Conservation (phyloP, 1,139 yeast genomes). For the Zygosaccharomyces sapae region DNA sequence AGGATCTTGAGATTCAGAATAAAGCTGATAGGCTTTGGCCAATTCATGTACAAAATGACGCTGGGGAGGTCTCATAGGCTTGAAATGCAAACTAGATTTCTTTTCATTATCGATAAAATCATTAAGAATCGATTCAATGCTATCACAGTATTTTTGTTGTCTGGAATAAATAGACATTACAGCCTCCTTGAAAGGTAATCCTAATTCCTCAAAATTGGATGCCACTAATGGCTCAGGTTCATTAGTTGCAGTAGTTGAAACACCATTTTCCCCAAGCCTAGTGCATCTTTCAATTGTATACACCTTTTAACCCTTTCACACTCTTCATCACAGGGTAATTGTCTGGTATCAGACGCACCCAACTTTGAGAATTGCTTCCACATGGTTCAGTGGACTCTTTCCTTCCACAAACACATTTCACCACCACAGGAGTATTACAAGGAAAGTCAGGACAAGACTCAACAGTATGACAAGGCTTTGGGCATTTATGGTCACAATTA, state of each 20-base stretch:
- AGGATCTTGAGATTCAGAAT: slow-evolving; percentile 71
- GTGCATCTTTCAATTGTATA: slow-evolving; percentile 58
- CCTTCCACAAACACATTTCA: slow-evolving; percentile 66
- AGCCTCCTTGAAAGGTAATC: slow-evolving; percentile 42
- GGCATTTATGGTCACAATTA: slow-evolving; percentile 64
- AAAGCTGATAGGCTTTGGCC: slow-evolving; percentile 55
- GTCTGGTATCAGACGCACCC: slow-evolving; percentile 26
- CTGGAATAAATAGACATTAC: slow-evolving; percentile 44
- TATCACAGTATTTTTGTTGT: slow-evolving; percentile 62
- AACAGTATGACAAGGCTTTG: slow-evolving; percentile 60
- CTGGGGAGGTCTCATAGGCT: slow-evolving; percentile 68
- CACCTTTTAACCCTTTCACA: slow-evolving; percentile 63
- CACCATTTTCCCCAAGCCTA: slow-evolving; percentile 36
- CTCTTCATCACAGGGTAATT: slow-evolving; percentile 61
- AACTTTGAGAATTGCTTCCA: slow-evolving; percentile 43
- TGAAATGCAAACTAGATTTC: slow-evolving; percentile 49
- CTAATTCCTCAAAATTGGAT: slow-evolving; percentile 27
- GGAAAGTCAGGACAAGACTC: slow-evolving; percentile 48
- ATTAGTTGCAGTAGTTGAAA: slow-evolving; percentile 16
- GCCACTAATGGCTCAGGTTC: slow-evolving; percentile 15
- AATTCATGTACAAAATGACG: slow-evolving; percentile 68
- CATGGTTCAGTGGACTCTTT: slow-evolving; percentile 46
- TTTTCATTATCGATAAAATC: slow-evolving; percentile 45
- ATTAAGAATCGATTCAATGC: slow-evolving; percentile 52
- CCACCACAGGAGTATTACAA: slow-evolving; percentile 49